Evolutionary conservation across 2,329 filamentous ascomycete genomes (phyloP).

Genomic region (Fusarium avenaceum): DNA sequence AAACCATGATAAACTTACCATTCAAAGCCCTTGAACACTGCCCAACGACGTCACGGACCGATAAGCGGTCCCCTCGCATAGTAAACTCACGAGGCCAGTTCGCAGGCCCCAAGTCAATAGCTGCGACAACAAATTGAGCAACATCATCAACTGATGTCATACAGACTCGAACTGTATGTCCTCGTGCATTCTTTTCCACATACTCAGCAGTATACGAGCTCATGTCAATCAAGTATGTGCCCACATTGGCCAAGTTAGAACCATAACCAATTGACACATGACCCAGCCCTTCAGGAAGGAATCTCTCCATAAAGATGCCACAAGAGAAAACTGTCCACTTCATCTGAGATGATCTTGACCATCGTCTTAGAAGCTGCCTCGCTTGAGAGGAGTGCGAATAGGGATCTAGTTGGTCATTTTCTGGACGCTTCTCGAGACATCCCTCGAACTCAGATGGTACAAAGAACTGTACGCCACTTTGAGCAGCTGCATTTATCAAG

Average conservation of each 20-base stretch:
- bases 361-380: constrained; percentile 68
- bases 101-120: constrained; percentile 71
- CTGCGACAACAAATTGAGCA: constrained; percentile 77
- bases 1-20: constrained; percentile 50
- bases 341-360: constrained; percentile 64
- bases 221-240: constrained; percentile 76
- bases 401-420: constrained; percentile 71
- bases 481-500: constrained; percentile 78
- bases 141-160: constrained; percentile 79
- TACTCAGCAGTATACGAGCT: constrained; percentile 70
- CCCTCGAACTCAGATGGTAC: constrained; percentile 84
- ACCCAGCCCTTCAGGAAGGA: constrained; percentile 75
- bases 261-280: constrained; percentile 69
- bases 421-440: constrained; percentile 65
- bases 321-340: constrained; percentile 79
- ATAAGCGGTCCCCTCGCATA: constrained; percentile 76
- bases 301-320: constrained; percentile 81
- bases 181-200: constrained; percentile 66
- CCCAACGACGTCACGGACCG: constrained; percentile 70
- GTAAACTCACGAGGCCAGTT: constrained; percentile 77
- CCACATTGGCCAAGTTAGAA: constrained; percentile 67
- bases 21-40: constrained; percentile 64
- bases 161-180: constrained; percentile 68
- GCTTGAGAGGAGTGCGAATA: constrained; percentile 65
- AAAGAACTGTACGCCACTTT: constrained; percentile 75